These are phyloP conservation scores for Amanita molliuscula DNA, from an alignment of 768 basidiomycete genomes.

Conservation along the genomic window DNA sequence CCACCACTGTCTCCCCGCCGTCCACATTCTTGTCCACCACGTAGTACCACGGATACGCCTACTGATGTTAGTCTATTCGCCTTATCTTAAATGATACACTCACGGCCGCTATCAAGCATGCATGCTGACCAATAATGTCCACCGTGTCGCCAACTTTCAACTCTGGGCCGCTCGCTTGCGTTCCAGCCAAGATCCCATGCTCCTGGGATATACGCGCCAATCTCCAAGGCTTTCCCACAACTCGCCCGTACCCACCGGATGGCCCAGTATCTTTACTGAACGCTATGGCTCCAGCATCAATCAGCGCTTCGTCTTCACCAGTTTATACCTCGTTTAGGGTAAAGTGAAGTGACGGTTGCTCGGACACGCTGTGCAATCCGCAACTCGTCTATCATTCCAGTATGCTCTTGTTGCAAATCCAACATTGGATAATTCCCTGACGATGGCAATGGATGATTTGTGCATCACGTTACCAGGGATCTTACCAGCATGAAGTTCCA, in stretches of 20 bases:
- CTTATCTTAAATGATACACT: constrained; percentile 5
- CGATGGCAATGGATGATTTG: neutral
- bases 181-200: constrained; percentile 57
- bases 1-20: constrained; percentile 47
- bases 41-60: constrained; percentile 76
- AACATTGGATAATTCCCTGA: constrained; percentile 73
- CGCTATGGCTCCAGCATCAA: constrained; percentile 76
- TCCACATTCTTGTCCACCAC: constrained; percentile 57
- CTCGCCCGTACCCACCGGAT: constrained; percentile 59
- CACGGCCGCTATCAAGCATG: too few relatives aligned
- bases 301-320: constrained; percentile 65
- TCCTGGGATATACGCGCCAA: constrained; percentile 67
- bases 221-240: constrained; percentile 55
- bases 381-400: too few relatives aligned
- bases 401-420: too few relatives aligned
- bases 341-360: constrained; percentile 70
- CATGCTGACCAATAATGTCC: constrained; percentile 77
- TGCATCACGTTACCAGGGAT: neutral
- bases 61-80: neutral
- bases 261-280: constrained; percentile 84
- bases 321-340: constrained; percentile 54
- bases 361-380: constrained; percentile 60
- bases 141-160: constrained; percentile 52
- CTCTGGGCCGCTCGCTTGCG: constrained; percentile 15
- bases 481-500: constrained; percentile 73